phyloP scores from a whole-genome alignment of 2,329 filamentous ascomycete species.

The Fulvia fulva region DNA sequence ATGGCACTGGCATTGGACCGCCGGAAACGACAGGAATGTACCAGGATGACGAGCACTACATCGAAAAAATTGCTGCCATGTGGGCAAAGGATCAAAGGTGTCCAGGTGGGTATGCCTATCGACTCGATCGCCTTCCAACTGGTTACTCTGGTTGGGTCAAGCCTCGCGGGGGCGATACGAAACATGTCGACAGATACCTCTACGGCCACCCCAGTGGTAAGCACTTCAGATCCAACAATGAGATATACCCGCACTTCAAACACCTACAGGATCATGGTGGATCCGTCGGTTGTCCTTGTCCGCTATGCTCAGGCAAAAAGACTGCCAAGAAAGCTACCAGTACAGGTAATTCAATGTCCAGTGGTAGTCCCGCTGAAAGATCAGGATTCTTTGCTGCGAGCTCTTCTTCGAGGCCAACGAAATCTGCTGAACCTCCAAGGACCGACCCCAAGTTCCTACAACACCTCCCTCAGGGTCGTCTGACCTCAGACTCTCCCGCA shows the following conservation, averaged over 20 bases:
- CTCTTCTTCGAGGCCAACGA: background rate
- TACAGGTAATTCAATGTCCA: constrained; percentile 9
- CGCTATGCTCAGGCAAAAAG: constrained; percentile 39
- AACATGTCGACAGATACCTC: constrained; percentile 51
- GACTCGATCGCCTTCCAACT: constrained; percentile 50
- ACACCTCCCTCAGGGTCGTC: constrained; percentile 10
- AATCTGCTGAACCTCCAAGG: background rate
- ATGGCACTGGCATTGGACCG: constrained; percentile 12
- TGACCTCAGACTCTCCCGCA: constrained; percentile 12
- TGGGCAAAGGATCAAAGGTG: constrained; percentile 26
- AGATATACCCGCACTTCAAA: constrained; percentile 56
- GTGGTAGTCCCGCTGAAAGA: constrained; percentile 15
- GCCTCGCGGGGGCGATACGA: constrained; percentile 35
- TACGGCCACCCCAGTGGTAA: constrained; percentile 52
- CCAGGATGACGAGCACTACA: constrained; percentile 27
- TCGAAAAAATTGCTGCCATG: constrained; percentile 24
- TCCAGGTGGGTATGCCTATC: constrained; percentile 36
- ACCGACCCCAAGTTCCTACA: background rate
- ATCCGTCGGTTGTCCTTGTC: constrained; percentile 47
- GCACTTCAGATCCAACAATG: constrained; percentile 51
- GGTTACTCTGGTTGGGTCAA: constrained; percentile 49
- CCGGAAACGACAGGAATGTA: background rate
- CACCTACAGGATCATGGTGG: constrained; percentile 49
- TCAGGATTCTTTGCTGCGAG: constrained; percentile 7
- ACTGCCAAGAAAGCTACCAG: constrained; percentile 1